These are phyloP conservation scores for Epichloe festucae DNA, from an alignment of 2,329 filamentous ascomycete genomes.

Conservation along the genomic window DNA sequence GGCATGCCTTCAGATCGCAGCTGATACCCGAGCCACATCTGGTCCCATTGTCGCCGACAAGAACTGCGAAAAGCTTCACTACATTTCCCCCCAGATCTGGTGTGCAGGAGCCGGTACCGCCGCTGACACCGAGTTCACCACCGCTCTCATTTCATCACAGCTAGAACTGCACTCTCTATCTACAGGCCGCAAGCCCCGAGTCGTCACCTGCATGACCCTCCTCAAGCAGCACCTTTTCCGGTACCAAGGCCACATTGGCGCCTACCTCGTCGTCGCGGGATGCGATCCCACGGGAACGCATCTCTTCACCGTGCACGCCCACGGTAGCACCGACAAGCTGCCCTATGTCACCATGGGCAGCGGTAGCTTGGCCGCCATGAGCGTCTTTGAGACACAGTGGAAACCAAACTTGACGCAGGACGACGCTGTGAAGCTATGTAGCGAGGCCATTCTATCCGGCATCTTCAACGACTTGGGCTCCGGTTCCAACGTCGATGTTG, in stretches of 20 bases:
- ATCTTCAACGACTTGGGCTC: slow-evolving; percentile 98
- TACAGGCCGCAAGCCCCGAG: slow-evolving; percentile 89
- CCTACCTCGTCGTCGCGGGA: slow-evolving; percentile 92
- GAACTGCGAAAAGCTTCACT: slow-evolving; percentile 99
- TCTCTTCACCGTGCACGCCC: slow-evolving; percentile 95
- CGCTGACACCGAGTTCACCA: slow-evolving; percentile 98
- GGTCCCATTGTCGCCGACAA: slow-evolving; percentile 99
- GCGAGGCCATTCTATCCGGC: slow-evolving; percentile 85
- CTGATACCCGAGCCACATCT: slow-evolving; percentile 93
- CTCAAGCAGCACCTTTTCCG: slow-evolving; percentile 99
- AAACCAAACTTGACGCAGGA: slow-evolving; percentile 63
- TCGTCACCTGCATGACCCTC: slow-evolving; percentile 98
- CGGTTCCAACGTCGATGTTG: slow-evolving; percentile 94
- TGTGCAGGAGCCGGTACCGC: slow-evolving; percentile 96
- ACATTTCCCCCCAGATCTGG: slow-evolving; percentile 99
- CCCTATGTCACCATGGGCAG: slow-evolving; percentile 99
- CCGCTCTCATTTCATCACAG: slow-evolving; percentile 94
- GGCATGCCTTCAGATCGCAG: slow-evolving; percentile 57
- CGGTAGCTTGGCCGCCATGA: slow-evolving; percentile 92
- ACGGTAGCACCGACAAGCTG: slow-evolving; percentile 96
- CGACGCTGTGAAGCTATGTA: slow-evolving; percentile 68
- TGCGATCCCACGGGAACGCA: slow-evolving; percentile 92
- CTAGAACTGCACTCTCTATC: slow-evolving; percentile 95
- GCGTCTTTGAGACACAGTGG: slow-evolving; percentile 95
- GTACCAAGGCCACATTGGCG: slow-evolving; percentile 94